Percentiles rank a stretch among this genome's conserved stretches.
Evolutionary conservation across 1,284 basidiomycete species (phyloP).

Genomic region (Pholiota adiposa): DNA sequence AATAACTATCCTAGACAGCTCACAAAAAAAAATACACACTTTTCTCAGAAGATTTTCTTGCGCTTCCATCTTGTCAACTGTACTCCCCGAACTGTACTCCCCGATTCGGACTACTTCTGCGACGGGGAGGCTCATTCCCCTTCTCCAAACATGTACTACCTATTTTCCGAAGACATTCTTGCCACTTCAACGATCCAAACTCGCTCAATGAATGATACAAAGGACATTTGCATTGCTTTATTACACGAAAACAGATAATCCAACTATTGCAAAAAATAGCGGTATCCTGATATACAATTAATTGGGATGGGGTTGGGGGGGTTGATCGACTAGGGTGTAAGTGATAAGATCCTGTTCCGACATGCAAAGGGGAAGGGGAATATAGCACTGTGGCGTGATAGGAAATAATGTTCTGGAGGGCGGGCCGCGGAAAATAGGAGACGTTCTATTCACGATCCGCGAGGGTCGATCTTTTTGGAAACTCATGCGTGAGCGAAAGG

Average conservation of each 20-base stretch:
- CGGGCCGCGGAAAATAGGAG: not conserved
- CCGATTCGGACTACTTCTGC: too few relatives aligned
- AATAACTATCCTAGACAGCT: too few relatives aligned
- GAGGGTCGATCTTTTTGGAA: not conserved
- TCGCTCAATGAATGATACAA: not conserved
- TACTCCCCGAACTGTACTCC: too few relatives aligned
- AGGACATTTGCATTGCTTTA: not conserved
- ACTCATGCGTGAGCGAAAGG: not conserved
- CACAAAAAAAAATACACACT: too few relatives aligned
- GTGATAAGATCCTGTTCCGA: not conserved
- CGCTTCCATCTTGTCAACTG: too few relatives aligned
- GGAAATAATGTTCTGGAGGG: not conserved
- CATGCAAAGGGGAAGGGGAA: not conserved
- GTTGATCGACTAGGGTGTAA: too few relatives aligned
- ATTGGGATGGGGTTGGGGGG: not conserved
- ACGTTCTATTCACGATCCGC: not conserved
- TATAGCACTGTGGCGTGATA: not conserved
- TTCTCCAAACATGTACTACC: too few relatives aligned
- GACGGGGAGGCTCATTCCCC: too few relatives aligned
- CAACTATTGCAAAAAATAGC: not conserved
- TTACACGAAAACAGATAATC: not conserved
- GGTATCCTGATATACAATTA: not conserved
- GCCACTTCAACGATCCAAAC: too few relatives aligned
- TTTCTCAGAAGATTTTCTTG: too few relatives aligned
- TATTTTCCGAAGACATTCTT: too few relatives aligned